Conservation (phyloP, 345 rosid genomes). For the Populus davidiana region DNA sequence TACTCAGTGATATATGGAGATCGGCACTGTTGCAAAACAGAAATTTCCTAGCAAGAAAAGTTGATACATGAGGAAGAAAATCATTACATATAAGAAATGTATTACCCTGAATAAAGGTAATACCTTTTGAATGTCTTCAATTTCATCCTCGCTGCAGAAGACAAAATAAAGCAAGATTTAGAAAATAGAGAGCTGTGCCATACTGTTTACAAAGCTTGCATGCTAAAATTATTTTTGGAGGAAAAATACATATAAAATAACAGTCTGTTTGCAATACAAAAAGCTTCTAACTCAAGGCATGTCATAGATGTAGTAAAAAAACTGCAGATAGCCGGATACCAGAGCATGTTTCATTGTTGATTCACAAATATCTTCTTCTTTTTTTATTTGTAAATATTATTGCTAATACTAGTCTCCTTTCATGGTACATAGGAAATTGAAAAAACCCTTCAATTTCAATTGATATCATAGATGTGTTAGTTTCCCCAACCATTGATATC, state of each 20-base stretch:
- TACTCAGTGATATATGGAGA: conserved; percentile 92
- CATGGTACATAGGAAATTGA: neutral
- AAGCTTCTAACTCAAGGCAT: neutral
- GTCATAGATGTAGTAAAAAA: neutral
- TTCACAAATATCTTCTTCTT: neutral
- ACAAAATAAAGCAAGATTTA: conserved; percentile 23
- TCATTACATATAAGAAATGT: conserved; percentile 11
- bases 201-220: neutral
- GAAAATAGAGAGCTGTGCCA: conserved; percentile 5
- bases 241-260: neutral
- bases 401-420: neutral
- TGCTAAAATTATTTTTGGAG: neutral
- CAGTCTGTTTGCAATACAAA: neutral
- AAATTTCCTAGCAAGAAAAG: conserved; percentile 66
- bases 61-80: conserved; percentile 25
- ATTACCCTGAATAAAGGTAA: conserved; percentile 16
- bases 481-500: neutral
- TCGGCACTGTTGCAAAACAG: conserved; percentile 94
- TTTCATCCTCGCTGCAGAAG: conserved; percentile 87
- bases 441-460: neutral
- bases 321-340: neutral
- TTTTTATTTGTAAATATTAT: neutral
- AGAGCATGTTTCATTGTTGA: neutral
- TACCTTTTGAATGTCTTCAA: conserved; percentile 99
- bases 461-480: neutral